A percentile compares a stretch with the other conserved stretches of the same genome.
Conservation (phyloP, 169 alveolate genomes). For the Plasmodium gonderi region DNA sequence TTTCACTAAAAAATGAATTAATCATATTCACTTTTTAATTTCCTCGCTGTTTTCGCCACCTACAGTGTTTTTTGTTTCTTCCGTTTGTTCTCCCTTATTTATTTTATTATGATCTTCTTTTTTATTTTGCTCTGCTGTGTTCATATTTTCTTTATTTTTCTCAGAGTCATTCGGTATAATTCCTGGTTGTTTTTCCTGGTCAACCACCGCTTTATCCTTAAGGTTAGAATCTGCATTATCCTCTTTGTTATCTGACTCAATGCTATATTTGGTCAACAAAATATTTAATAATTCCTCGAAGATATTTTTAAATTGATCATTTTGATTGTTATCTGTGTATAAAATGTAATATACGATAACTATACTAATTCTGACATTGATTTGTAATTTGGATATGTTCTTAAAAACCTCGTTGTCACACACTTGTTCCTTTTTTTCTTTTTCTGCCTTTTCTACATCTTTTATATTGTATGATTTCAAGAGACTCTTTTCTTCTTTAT, state of each 20-base stretch:
- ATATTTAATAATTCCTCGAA: slow-evolving; percentile 67
- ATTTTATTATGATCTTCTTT: not conserved
- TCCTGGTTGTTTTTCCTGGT: slow-evolving; percentile 8
- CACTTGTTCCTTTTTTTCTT: not conserved
- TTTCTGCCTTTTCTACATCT: not conserved
- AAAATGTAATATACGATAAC: slow-evolving; percentile 56
- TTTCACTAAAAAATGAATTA: not conserved
- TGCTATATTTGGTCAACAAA: slow-evolving; percentile 45
- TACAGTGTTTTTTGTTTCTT: not conserved
- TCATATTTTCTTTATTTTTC: not conserved
- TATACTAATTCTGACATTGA: slow-evolving; percentile 67
- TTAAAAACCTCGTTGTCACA: slow-evolving; percentile 11
- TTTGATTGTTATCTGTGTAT: slow-evolving; percentile 45
- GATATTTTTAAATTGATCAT: slow-evolving; percentile 46
- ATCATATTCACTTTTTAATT: not conserved
- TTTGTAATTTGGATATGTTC: slow-evolving; percentile 46
- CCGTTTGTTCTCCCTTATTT: not conserved
- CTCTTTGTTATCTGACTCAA: not conserved
- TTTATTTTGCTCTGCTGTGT: not conserved
- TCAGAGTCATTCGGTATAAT: not conserved
- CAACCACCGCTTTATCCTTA: not conserved
- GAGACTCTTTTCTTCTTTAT: slow-evolving; percentile 36
- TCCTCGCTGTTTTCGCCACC: not conserved
- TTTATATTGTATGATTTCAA: slow-evolving; percentile 19
- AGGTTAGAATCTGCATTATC: not conserved